Conservation (phyloP, 163 green algal species). For the Chlamydomonas reinhardtii region DNA sequence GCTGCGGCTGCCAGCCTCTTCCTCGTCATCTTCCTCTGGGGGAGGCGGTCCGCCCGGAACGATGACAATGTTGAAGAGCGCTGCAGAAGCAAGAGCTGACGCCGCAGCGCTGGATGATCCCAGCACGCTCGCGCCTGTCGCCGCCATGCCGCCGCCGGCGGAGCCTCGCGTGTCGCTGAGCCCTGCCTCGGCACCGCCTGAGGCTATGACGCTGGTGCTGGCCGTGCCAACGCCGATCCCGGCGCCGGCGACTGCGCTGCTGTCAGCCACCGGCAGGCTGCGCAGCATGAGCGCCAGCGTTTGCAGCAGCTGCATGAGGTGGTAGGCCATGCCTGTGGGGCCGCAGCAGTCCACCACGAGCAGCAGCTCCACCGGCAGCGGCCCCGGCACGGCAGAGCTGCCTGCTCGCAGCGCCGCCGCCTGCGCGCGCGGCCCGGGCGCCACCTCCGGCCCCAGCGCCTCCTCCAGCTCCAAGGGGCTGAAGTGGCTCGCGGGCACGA, state of each 20-base stretch:
- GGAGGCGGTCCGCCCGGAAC: not conserved
- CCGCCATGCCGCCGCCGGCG: too few species aligned
- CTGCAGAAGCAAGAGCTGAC: too few species aligned
- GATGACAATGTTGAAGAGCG: not conserved
- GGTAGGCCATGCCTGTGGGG: slow-evolving; percentile 23
- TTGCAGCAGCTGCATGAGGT: slow-evolving; percentile 44
- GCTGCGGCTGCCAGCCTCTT: too few species aligned
- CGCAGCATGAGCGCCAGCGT: slow-evolving; percentile 31
- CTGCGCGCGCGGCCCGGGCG: slow-evolving; percentile 31
- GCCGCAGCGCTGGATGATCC: too few species aligned
- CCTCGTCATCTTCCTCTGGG: not conserved
- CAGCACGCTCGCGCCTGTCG: too few species aligned
- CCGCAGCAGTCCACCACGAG: slow-evolving; percentile 34
- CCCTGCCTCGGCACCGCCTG: too few species aligned
- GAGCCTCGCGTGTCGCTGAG: not conserved
- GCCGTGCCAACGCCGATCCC: not conserved
- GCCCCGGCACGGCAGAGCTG: not conserved
- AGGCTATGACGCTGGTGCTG: not conserved
- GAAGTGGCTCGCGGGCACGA: slow-evolving; percentile 33
- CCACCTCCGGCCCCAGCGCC: slow-evolving; percentile 14
- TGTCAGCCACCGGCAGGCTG: slow-evolving; percentile 11
- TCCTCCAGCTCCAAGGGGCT: slow-evolving; percentile 36
- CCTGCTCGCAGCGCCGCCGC: slow-evolving; percentile 17
- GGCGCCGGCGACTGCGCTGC: not conserved
- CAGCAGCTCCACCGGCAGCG: slow-evolving; percentile 17